Evolutionary conservation across 2,329 filamentous ascomycete species (phyloP), one percentile per base, ranked within the genome.

Genomic region (Cercospora zeae-maydis): DNA sequence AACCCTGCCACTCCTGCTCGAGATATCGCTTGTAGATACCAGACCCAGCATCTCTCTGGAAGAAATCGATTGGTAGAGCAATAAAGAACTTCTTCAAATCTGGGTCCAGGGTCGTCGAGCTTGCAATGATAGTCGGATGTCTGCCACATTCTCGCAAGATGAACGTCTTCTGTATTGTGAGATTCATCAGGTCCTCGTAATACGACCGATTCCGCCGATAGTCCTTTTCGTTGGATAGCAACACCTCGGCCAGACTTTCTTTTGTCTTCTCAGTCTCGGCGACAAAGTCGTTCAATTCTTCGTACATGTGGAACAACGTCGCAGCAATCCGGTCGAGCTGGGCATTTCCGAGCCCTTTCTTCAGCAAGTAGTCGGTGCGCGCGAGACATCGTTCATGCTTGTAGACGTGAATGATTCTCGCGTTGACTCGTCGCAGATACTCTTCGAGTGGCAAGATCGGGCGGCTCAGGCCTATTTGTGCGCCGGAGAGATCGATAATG

Each of bases 401-500:
- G 24, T 34, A 58, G 24, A 58, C 36, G 8, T 47, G 30, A 10
- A 58, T 37, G 11, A 49, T 58, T 2, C n/a, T 19, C 30, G 55
- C 14, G 30, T 42, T 42, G 16, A 49, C 4, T 4, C 14, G 13
- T 21, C 49, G 14, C 37, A 58, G 47, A 14, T 58, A 49, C 2
- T 49, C 14, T 2, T 58, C n/a, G 21, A 58, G 24, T 1, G 42
- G 55, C 21, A 58, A n/a, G 24, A 58, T 42, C 4, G 39, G 37
- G 21, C 8, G 2, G 19, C 30, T 16, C 6, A 47, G 24, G 14
- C 55, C 55, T 7, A 58, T 49, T 14, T 58, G 56, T 7, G 39
- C 39, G 5, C 56, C 56, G 39, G 56, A 47, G 13, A 58, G 56
- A 8, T 58, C 56, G 30, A 58, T 49, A 4, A 51, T 27, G 31